Conservation (phyloP, 257 asterid species). For the Dorcoceras hygrometricum region DNA sequence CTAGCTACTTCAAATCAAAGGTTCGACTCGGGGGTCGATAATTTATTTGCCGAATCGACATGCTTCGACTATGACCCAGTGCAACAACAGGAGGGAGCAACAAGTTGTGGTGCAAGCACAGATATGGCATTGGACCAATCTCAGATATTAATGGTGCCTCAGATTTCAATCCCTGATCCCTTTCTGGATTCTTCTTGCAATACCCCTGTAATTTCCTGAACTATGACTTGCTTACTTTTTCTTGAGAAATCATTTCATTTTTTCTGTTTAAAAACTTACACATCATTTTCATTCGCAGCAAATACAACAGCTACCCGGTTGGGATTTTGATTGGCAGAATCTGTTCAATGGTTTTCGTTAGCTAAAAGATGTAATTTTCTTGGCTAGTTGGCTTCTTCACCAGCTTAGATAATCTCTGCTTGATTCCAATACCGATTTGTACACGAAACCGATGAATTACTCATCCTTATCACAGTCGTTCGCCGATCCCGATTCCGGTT, state of each 20-base stretch:
- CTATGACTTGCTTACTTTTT: not conserved
- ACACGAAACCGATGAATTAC: too few relatives aligned
- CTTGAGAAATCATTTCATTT: not conserved
- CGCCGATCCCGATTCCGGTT: not conserved
- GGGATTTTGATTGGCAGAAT: conserved; percentile 57
- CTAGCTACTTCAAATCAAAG: conserved; percentile 56
- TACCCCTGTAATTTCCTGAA: conserved; percentile 33
- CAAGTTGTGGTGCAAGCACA: conserved; percentile 21
- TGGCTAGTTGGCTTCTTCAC: conserved; percentile 24
- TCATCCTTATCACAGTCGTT: too few relatives aligned
- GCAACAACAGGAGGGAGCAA: conserved; percentile 43
- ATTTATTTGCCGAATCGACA: conserved; percentile 33
- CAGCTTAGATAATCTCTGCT: not conserved
- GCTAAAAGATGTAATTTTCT: conserved; percentile 16
- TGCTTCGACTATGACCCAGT: conserved; percentile 36
- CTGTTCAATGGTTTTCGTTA: conserved; percentile 47
- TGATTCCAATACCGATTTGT: not conserved
- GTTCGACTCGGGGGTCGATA: conserved; percentile 45
- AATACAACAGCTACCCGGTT: conserved; percentile 45
- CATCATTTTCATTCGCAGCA: conserved; percentile 41
- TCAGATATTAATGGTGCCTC: conserved; percentile 41
- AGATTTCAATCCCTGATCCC: conserved; percentile 45
- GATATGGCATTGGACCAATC: conserved; percentile 31
- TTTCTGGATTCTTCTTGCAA: conserved; percentile 43
- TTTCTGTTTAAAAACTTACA: not conserved